Evolutionary conservation across 495 filamentous ascomycete genomes (phyloP).

Genomic region (Penicillium lividum): DNA sequence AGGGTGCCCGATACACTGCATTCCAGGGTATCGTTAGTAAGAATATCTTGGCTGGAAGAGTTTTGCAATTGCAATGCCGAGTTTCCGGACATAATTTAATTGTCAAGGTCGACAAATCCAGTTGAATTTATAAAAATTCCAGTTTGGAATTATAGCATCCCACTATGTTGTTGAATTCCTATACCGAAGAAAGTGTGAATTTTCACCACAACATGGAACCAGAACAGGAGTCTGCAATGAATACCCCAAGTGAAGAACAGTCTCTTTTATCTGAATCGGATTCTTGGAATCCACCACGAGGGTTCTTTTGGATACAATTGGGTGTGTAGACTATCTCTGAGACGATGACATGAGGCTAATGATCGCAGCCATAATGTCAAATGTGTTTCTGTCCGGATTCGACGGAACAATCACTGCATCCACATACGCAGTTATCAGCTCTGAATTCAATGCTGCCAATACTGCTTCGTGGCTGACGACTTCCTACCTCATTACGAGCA

Average conservation of each 20-base stretch:
- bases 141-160: background rate
- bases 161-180: background rate
- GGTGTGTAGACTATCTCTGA: slow-evolving; percentile 25
- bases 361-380: slow-evolving; percentile 57
- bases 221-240: background rate
- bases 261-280: slow-evolving; percentile 37
- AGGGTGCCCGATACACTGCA: slow-evolving; percentile 21
- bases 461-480: slow-evolving; percentile 68
- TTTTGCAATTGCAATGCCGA: background rate
- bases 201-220: background rate
- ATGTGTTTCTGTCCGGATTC: slow-evolving; percentile 66
- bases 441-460: slow-evolving; percentile 65
- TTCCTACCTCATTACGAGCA: slow-evolving; percentile 62
- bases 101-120: too few species aligned
- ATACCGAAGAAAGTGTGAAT: background rate
- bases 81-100: background rate
- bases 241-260: slow-evolving; percentile 29
- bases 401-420: slow-evolving; percentile 67
- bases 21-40: background rate
- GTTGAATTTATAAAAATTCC: background rate
- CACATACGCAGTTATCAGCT: slow-evolving; percentile 67
- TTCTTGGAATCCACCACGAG: slow-evolving; percentile 41
- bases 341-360: slow-evolving; percentile 3
- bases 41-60: background rate
- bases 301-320: slow-evolving; percentile 49